phyloP scores from a whole-genome alignment of 2,329 filamentous ascomycete species.

The Paradendryphiella salina region DNA sequence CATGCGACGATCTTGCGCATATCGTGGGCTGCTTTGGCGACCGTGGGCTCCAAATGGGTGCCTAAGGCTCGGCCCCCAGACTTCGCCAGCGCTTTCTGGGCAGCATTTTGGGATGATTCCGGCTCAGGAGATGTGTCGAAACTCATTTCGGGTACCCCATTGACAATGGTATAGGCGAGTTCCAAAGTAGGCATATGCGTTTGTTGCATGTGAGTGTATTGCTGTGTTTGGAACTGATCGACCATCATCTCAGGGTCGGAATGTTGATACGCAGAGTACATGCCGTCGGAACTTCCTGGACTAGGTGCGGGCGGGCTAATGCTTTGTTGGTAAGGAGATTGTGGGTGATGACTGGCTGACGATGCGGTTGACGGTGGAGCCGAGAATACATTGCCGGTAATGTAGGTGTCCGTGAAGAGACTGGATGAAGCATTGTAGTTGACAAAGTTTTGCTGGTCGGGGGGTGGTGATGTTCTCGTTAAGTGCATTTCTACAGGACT shows the following conservation, averaged over 20 bases:
- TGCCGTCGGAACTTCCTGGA: constrained; percentile 37
- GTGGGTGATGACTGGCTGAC: constrained; percentile 22
- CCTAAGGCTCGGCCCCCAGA: constrained; percentile 47
- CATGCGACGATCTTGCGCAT: constrained; percentile 54
- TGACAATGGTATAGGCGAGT: constrained; percentile 10
- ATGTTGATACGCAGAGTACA: constrained; percentile 31
- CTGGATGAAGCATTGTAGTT: constrained; percentile 34
- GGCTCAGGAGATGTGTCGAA: constrained; percentile 36
- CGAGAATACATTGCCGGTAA: constrained; percentile 18
- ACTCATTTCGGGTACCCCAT: constrained; percentile 21
- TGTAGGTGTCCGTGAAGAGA: constrained; percentile 33
- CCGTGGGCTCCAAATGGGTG: constrained; percentile 43
- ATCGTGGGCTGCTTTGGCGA: constrained; percentile 48
- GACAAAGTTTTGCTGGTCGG: constrained; percentile 32
- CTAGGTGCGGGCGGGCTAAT: constrained; percentile 38
- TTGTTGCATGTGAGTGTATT: constrained; percentile 10
- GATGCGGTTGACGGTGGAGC: constrained; percentile 32
- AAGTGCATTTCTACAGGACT: constrained; percentile 31
- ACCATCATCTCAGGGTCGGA: constrained; percentile 31
- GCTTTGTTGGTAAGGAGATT: constrained; percentile 26
- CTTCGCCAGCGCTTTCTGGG: constrained; percentile 34
- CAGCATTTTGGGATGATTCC: constrained; percentile 22
- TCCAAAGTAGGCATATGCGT: constrained; percentile 8
- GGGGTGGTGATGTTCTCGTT: constrained; percentile 29
- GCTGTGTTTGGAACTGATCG: constrained; percentile 22